phyloP scores from a whole-genome alignment of 208 protist species.

The Crithidia bombi region DNA sequence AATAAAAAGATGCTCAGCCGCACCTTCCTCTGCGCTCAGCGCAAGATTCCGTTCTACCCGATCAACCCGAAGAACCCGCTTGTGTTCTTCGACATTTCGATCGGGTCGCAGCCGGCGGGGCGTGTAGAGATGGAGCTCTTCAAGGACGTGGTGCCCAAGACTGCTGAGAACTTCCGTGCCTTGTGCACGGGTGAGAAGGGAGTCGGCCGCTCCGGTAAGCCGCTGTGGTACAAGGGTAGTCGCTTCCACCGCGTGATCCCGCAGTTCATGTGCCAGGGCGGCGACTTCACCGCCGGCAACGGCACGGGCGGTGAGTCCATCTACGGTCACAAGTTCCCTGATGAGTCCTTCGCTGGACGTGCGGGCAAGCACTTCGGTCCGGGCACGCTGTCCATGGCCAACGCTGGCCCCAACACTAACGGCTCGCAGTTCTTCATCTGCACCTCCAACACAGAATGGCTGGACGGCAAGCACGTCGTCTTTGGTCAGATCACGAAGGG shows the following conservation, averaged over 20 bases:
- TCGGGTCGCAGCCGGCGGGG: slow-evolving; percentile 81
- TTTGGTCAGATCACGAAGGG: slow-evolving; percentile 94
- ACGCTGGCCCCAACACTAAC: slow-evolving; percentile 94
- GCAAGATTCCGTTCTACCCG: slow-evolving; percentile 86
- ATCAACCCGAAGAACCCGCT: slow-evolving; percentile 79
- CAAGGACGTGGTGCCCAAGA: slow-evolving; percentile 92
- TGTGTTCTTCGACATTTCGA: slow-evolving; percentile 94
- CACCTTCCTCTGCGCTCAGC: slow-evolving; percentile 53
- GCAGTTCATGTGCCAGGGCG: slow-evolving; percentile 95
- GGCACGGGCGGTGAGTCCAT: slow-evolving; percentile 94
- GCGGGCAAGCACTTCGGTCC: slow-evolving; percentile 75
- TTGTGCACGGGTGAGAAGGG: slow-evolving; percentile 94
- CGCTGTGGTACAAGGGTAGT: slow-evolving; percentile 95
- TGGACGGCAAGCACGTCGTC: slow-evolving; percentile 95
- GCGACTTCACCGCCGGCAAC: slow-evolving; percentile 95
- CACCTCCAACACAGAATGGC: slow-evolving; percentile 74
- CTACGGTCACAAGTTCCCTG: slow-evolving; percentile 92
- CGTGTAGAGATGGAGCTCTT: slow-evolving; percentile 94
- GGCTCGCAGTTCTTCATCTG: slow-evolving; percentile 94
- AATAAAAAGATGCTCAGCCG: slow-evolving; percentile 27
- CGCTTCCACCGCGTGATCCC: slow-evolving; percentile 96
- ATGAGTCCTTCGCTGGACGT: slow-evolving; percentile 92
- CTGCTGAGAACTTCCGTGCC: slow-evolving; percentile 95
- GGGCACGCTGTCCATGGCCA: slow-evolving; percentile 92
- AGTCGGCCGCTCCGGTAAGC: slow-evolving; percentile 83